These are phyloP conservation scores for Amanita rimosa DNA, from an alignment of 768 basidiomycete genomes.

Conservation along the genomic window DNA sequence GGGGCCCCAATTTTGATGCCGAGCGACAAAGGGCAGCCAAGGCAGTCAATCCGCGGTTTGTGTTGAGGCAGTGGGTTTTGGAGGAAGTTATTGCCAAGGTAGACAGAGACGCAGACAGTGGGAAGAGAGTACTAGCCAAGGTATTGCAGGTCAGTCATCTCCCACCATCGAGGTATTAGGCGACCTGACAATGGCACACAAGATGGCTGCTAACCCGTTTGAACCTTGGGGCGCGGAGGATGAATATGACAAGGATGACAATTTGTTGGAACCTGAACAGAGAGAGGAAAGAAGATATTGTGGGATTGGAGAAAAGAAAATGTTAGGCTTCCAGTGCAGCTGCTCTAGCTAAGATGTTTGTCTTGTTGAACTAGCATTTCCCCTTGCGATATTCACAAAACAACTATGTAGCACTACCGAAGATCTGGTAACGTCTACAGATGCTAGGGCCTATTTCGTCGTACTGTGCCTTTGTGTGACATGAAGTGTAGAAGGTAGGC, in stretches of 20 bases:
- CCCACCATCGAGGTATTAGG: conserved; percentile 1
- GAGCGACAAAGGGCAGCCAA: conserved; percentile 41
- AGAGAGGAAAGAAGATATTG: conserved; percentile 69
- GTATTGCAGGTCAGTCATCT: conserved; percentile 59
- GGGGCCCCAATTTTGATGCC: conserved; percentile 31
- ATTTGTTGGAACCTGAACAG: conserved; percentile 38
- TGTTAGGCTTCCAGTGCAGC: conserved; percentile 90
- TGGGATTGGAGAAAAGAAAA: conserved; percentile 58
- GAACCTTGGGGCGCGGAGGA: conserved; percentile 80
- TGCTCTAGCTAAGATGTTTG: conserved; percentile 59
- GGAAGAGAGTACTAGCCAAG: conserved; percentile 63
- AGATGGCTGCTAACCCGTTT: conserved; percentile 87
- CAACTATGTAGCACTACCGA: conserved; percentile 71
- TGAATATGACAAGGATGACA: conserved; percentile 27
- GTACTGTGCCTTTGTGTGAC: conserved; percentile 91
- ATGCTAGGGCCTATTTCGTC: conserved; percentile 90
- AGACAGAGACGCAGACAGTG: conserved; percentile 51
- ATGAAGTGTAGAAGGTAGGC: conserved; percentile 91
- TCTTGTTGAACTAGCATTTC: background rate
- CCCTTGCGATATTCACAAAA: background rate
- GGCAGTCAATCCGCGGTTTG: conserved; percentile 78
- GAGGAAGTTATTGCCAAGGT: conserved; percentile 83
- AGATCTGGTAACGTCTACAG: conserved; percentile 87
- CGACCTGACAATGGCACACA: conserved; percentile 4
- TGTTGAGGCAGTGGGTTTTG: conserved; percentile 90